Evolutionary conservation across 164 flowering plant genomes (phyloP), one percentile per base, ranked within the genome.

Genomic region (Vitis riparia): DNA sequence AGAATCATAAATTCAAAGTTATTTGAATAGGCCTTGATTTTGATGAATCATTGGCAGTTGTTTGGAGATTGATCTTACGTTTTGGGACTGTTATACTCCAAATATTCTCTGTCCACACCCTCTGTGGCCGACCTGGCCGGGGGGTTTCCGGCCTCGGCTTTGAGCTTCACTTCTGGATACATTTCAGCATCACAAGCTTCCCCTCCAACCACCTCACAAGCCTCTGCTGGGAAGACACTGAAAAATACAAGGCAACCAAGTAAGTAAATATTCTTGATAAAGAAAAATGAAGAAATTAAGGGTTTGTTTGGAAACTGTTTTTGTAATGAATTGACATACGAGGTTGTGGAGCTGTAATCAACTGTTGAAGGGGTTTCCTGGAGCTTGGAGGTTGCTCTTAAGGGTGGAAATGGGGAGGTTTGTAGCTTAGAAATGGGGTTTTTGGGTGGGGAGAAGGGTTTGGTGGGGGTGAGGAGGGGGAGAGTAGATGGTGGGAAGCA

Each of bases 171-270:
- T 77, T 89, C 94, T 9, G 92, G 97, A 75, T 76, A 87, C 62
- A 85, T 85, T 29, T 84, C 77, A 0, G 69, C 86, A 23, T 51
- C 62, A 55, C 97, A 89, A 13, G 94, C 91, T 8, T 87, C 92
- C 59, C 93, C 97, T 6, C 94, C 93, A 11, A 91, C 52, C 10
- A 88, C 87, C 17, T 91, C 97, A 51, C 97, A 88, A 49, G 97
- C 97, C 71, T 91, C 94, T 17, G 89, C 93, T 56, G 93, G 97
- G 66, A 91, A 91, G 32, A 91, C 92, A 50, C 97, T 86, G 84
- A 23, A 23, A 23, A 23, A 23, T 23, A 37, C 44, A 37, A 37
- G 44, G 44, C 44, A 37, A 3, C 44, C 44, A 37, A 37, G 44
- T 5, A 37, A 37, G 44, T 37, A 37, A 5, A 0, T 5, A 37